These are phyloP conservation scores for Cystobasidium ongulense DNA, from an alignment of 768 basidiomycete genomes.

Conservation along the genomic window DNA sequence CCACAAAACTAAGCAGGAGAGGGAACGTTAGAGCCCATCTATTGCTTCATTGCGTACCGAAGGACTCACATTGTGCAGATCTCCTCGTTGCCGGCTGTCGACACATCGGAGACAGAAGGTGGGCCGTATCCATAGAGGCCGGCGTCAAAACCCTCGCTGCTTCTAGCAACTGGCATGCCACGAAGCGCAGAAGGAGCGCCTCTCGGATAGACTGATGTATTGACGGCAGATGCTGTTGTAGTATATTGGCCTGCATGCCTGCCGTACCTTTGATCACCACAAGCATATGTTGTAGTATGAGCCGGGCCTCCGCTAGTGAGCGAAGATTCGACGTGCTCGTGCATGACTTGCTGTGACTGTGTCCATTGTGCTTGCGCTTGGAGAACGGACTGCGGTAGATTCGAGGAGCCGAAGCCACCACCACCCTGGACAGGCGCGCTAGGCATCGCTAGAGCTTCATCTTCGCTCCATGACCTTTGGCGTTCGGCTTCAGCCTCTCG, in stretches of 20 bases:
- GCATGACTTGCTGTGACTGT: neutral
- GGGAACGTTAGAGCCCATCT: neutral
- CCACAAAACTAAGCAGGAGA: slow-evolving; percentile 69
- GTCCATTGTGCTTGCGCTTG: neutral
- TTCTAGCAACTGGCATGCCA: neutral
- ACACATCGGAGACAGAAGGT: neutral
- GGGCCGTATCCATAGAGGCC: neutral
- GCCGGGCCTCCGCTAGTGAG: no score
- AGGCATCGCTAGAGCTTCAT: neutral
- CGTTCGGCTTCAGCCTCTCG: neutral
- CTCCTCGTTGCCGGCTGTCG: slow-evolving; percentile 30
- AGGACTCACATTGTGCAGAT: slow-evolving; percentile 45
- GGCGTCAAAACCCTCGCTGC: neutral
- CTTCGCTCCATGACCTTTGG: neutral
- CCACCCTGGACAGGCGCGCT: neutral
- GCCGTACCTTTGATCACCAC: no score
- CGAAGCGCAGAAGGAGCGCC: neutral
- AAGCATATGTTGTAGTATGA: no score
- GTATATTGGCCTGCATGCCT: neutral
- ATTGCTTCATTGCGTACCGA: slow-evolving; percentile 48
- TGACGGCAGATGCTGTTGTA: neutral
- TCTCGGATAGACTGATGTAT: neutral
- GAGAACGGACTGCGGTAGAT: neutral
- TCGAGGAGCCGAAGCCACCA: neutral
- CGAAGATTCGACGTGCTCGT: neutral